Percentiles rank a stretch among this genome's conserved stretches.
Conservation (phyloP, 768 basidiomycete species). For the Phanerochaete sordida region DNA sequence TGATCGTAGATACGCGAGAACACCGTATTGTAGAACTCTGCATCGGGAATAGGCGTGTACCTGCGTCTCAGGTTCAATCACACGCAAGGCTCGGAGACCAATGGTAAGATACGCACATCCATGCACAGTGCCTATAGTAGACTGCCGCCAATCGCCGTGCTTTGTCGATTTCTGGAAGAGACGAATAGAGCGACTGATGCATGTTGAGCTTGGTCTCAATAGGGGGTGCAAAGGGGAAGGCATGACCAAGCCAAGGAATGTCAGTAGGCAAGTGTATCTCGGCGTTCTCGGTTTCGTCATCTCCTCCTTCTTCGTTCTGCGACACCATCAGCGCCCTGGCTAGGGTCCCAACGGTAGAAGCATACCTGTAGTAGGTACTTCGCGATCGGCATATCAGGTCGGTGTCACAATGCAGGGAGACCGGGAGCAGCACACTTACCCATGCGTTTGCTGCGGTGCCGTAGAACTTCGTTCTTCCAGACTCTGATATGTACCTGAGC, state of each 20-base stretch:
- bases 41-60: slow-evolving; percentile 64
- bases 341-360: neutral
- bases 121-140: slow-evolving; percentile 67
- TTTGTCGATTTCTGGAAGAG: slow-evolving; percentile 38
- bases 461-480: slow-evolving; percentile 62
- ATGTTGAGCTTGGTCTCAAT: slow-evolving; percentile 41
- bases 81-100: neutral
- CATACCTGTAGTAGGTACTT: slow-evolving; percentile 67
- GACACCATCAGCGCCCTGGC: slow-evolving; percentile 3
- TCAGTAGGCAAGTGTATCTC: slow-evolving; percentile 45
- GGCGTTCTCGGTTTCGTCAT: slow-evolving; percentile 42
- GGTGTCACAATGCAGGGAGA: slow-evolving; percentile 10
- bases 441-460: slow-evolving; percentile 67
- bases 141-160: slow-evolving; percentile 39
- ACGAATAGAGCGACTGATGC: slow-evolving; percentile 40
- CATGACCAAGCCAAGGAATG: slow-evolving; percentile 55
- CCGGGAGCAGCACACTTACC: slow-evolving; percentile 38
- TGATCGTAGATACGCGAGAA: slow-evolving; percentile 52
- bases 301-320: slow-evolving; percentile 59
- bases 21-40: slow-evolving; percentile 50
- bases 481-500: slow-evolving; percentile 56
- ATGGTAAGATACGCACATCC: slow-evolving; percentile 49
- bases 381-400: neutral
- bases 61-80: slow-evolving; percentile 27
- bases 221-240: slow-evolving; percentile 53